Base-by-base conservation (phyloP, 2,329 filamentous ascomycete species). In the Knufia petricola region DNA sequence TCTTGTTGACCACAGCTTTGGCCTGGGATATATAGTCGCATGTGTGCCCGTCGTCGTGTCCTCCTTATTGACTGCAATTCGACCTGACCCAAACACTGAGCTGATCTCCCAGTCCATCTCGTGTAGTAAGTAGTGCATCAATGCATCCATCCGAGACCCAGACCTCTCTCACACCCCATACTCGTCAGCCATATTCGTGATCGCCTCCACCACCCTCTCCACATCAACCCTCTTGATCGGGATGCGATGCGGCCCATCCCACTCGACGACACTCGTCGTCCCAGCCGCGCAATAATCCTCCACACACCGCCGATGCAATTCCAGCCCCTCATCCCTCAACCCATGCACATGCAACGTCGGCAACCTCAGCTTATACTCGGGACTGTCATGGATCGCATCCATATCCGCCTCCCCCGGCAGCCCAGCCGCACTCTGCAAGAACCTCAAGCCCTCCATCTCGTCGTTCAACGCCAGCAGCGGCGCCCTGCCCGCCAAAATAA, bases 301-400 rank as follows among this genome's bases (percentile, higher is more conserved):
- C 44, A 79, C 59, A 55, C 82, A 59, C 60, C 72, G 67, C 48
- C 73, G 65, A 60, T 85, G 82, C 38, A 77, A 64, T 50, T 75
- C 66, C 20, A 87, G 58, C 0, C 79, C 79, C 0, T 74, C 69
- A 63, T 84, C 80, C 15, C 68, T 66, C 52, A 79, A 55, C 0
- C 83, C 82, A 65, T 85, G 82, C 1, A 85, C 79, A 65, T 86
- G 82, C 3, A 85, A 62, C 0, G 82, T 84, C 24, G 81, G 81
- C 40, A 79, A 56, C 23, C 61, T 66, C 50, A 84, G 60, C 20
- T 77, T 54, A 57, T 75, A 70, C n/a, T 70, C 69, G 17, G 52
- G 30, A 55, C 63, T 39, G 2, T 59, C 59, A 20, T 57, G 55
- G 38, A 60, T 55, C 23, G 50, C 53, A 32, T 59, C 55, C 9